phyloP scores from a whole-genome alignment of 805 yeast species.

The Starmerella sp. region DNA sequence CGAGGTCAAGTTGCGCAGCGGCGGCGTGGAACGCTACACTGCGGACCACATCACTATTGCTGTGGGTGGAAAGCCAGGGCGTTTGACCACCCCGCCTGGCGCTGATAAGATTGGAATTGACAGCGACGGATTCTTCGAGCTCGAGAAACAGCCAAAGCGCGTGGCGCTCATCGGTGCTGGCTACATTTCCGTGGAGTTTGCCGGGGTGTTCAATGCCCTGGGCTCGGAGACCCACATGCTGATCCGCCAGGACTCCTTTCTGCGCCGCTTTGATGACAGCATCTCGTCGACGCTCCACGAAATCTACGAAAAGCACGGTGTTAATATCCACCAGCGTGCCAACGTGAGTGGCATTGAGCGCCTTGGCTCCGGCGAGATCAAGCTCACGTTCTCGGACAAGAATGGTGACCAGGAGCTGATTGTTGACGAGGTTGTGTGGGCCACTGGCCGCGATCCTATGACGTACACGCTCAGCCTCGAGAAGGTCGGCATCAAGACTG shows the following conservation, averaged over 20 bases:
- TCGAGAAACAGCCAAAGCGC: slow-evolving; percentile 72
- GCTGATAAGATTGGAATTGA: slow-evolving; percentile 63
- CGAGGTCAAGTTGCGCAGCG: slow-evolving; percentile 63
- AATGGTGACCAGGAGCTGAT: slow-evolving; percentile 31
- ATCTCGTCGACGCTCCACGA: slow-evolving; percentile 73
- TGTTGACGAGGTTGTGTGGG: slow-evolving; percentile 84
- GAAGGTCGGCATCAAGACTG: slow-evolving; percentile 55
- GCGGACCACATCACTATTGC: slow-evolving; percentile 82
- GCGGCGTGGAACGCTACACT: slow-evolving; percentile 46
- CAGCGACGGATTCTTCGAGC: slow-evolving; percentile 82
- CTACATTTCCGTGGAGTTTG: slow-evolving; percentile 88
- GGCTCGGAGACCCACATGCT: slow-evolving; percentile 79
- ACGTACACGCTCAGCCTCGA: slow-evolving; percentile 60
- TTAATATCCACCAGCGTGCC: slow-evolving; percentile 62
- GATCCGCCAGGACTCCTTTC: slow-evolving; percentile 82
- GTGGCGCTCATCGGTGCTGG: slow-evolving; percentile 98
- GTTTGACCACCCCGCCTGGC: slow-evolving; percentile 66
- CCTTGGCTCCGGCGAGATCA: slow-evolving; percentile 31
- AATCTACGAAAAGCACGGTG: slow-evolving; percentile 68
- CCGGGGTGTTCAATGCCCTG: slow-evolving; percentile 85
- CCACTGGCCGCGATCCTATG: slow-evolving; percentile 79
- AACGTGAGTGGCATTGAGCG: slow-evolving; percentile 37
- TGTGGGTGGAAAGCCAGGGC: slow-evolving; percentile 78
- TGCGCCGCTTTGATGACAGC: slow-evolving; percentile 75
- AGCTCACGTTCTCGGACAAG: background rate